Conservation (phyloP, 2,329 filamentous ascomycete genomes). For the Pseudogymnoascus sp. region DNA sequence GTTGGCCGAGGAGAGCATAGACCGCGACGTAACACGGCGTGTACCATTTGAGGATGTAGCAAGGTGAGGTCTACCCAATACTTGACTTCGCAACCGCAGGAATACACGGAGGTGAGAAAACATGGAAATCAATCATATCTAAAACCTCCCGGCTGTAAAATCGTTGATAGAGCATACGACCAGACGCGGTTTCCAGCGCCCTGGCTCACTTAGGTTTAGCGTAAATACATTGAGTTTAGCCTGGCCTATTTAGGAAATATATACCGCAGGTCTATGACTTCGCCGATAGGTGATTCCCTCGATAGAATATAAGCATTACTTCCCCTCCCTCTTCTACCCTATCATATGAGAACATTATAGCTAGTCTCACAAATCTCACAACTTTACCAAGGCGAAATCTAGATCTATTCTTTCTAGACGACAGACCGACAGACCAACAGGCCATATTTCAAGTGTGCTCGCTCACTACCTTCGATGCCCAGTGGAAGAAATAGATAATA, state of each 20-base stretch:
- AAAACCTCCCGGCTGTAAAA: not conserved
- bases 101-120: constrained; percentile 18
- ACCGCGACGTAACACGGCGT: constrained; percentile 15
- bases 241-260: not conserved
- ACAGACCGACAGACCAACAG: not conserved
- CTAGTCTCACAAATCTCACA: too few species aligned
- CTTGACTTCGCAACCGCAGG: constrained; percentile 17
- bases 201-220: not conserved
- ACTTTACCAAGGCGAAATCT: not conserved
- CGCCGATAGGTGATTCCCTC: not conserved
- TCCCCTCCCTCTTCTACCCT: not conserved
- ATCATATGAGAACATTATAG: not conserved
- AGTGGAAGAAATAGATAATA: not conserved
- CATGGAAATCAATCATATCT: constrained; percentile 11
- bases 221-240: not conserved
- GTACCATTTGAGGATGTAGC: constrained; percentile 15
- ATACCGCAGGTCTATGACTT: not conserved
- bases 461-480: not conserved
- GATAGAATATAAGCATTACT: not conserved
- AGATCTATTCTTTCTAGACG: not conserved
- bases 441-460: not conserved
- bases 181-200: not conserved
- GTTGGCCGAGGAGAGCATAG: constrained; percentile 14
- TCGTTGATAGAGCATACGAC: not conserved
- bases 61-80: constrained; percentile 18